Base-by-base conservation (phyloP, 345 rosid species). In the Salix brachista region DNA sequence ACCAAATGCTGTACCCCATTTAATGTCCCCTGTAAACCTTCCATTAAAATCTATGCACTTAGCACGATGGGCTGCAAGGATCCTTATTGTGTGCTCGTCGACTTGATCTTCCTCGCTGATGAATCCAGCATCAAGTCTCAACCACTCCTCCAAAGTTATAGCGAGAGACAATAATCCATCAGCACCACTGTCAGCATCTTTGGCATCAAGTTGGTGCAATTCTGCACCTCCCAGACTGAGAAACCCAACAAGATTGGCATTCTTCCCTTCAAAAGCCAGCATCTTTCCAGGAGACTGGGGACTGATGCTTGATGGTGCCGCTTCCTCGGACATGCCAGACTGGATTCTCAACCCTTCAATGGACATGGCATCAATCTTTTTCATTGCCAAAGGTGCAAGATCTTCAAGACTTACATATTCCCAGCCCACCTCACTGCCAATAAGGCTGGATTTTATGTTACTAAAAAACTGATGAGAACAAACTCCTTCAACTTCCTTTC, bases 291-390 rank as follows among this genome's bases (percentile, higher is more conserved):
- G 34, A 18, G 69, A 68, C 30, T 73, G 80, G 41, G 88, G 80
- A 74, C 78, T 73, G 62, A 88, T 75, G 72, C 69, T 79, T 73
- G 89, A 83, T 44, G 91, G 88, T 75, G 94, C 81, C 77, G 78
- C 90, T 77, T 86, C 90, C 46, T 79, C 86, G 8, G 91, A 81
- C 90, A 90, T 83, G 83, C 87, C 88, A 69, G 86, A 89, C 70
- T 91, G 94, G 84, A 90, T 86, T 81, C 82, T 88, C 80, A 89
- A 86, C 48, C 95, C 95, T 74, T 92, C 91, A 64, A 91, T 65
- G 32, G 75, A 70, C 67, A 92, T 89, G 77, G 68, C 83, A 77
- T 89, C 91, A 76, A 92, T 86, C 60, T 69, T 87, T 80, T 84
- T 82, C 73, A 88, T 73, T 32, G 88, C 90, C 61, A 83, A 76